Evolutionary conservation across 1,139 yeast species (phyloP), one percentile per base, ranked within the genome.

Genomic region (Pichia sp.): DNA sequence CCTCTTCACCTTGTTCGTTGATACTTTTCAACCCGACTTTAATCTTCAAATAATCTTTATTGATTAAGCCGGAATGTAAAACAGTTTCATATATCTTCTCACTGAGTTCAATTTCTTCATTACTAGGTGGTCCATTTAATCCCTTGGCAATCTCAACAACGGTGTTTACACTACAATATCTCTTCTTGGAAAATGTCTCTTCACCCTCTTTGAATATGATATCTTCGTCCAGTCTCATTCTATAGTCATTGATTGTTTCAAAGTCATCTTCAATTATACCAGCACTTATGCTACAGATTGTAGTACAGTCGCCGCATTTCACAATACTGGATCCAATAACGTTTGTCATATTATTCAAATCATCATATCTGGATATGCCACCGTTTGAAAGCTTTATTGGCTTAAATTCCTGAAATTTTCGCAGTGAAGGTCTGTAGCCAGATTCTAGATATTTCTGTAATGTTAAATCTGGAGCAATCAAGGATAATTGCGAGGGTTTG

Each of bases 381-480:
- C 73, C 75, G 5, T 61, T 57, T 29, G 71, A 64, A 34, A 81
- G 65, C 26, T 66, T 62, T 2, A 84, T 64, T 3, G 78, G 72
- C 52, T 85, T 78, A 64, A 85, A 85, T 62, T 88, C 96, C 52
- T 75, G 73, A 56, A 82, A 79, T 39, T 72, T 69, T 39, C 97
- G 74, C 45, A 80, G 65, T 45, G 87, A 79, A 10, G 94, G 85
- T 49, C 96, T 80, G 33, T 82, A 63, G 1, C 90, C 92, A 31
- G 79, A 67, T 8, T 80, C 68, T 33, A 90, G 63, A 62, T 88
- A 95, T 57, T 95, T 75, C 58, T 84, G 83, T 43, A 90, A 69
- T 4, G 90, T 85, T 11, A 86, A 65, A 48, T 85, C 95, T 1
- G 97, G 97, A 7, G 94, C 88, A 38, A 90, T 74, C 45, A 95